Percentiles rank a stretch among this genome's conserved stretches.
Evolutionary conservation across 495 filamentous ascomycete genomes (phyloP).

Genomic region (Tuber calosporum): DNA sequence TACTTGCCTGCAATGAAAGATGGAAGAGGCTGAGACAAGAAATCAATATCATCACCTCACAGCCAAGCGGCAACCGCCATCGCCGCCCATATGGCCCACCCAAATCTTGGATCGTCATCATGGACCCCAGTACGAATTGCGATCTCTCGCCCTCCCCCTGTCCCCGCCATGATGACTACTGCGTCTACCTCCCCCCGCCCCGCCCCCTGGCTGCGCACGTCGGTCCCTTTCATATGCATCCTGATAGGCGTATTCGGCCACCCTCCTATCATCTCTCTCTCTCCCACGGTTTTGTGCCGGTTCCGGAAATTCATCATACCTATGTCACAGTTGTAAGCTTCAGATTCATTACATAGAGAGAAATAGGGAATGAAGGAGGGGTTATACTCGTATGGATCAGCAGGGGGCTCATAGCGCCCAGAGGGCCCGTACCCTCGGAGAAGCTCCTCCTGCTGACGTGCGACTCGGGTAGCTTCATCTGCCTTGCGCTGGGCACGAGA

Average conservation of each 20-base stretch:
- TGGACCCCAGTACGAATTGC: not conserved
- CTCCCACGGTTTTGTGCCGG: slow-evolving; percentile 14
- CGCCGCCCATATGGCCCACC: slow-evolving; percentile 1
- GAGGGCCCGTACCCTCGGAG: slow-evolving; percentile 17
- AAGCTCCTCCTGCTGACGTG: slow-evolving; percentile 24
- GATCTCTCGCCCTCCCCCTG: slow-evolving; percentile 7
- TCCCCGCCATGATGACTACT: slow-evolving; percentile 21
- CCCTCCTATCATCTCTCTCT: slow-evolving; percentile 25
- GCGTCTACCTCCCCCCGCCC: slow-evolving; percentile 11
- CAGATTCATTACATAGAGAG: not conserved
- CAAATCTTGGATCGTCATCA: slow-evolving; percentile 2
- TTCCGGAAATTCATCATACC: slow-evolving; percentile 20
- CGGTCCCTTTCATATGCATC: slow-evolving; percentile 28
- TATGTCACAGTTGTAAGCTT: slow-evolving; percentile 6
- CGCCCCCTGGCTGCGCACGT: slow-evolving; percentile 12
- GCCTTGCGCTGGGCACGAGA: slow-evolving; percentile 13
- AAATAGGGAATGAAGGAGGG: not conserved
- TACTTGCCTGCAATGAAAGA: not conserved
- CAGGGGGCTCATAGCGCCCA: slow-evolving; percentile 6
- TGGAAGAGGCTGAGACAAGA: not conserved
- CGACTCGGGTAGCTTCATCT: slow-evolving; percentile 22
- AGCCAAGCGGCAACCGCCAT: not conserved
- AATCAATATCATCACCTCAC: not conserved
- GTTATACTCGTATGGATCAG: slow-evolving; percentile 32
- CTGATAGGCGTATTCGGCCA: slow-evolving; percentile 34